Evolutionary conservation across 2,329 filamentous ascomycete species (phyloP), one percentile per base, ranked within the genome.

Genomic region (Hirsutella thompsonii): DNA sequence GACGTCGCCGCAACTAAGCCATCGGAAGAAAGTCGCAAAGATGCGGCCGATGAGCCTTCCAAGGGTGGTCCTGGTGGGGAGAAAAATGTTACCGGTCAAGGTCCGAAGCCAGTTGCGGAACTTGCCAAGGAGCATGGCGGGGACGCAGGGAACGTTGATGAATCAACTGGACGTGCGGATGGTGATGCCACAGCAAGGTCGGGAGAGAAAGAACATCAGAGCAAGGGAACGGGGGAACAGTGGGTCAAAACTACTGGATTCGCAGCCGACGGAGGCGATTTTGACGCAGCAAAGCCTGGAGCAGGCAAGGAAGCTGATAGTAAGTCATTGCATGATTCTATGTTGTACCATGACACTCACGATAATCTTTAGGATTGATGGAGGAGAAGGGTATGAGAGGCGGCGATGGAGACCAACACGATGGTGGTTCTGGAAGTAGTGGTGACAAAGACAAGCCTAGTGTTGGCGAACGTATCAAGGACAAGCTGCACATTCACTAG

Each of bases 281-380:
- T 83, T 52, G 80, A 83, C 50, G 77, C 74, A 4, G 62, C 69
- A 8, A 71, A 71, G 44, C 71, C 78, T 0, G 80, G 80, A 10
- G 81, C 81, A 10, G 79, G 77, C 3, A 62, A 59, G 29, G 81
- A 85, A 56, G 80, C 80, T 45, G 77, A 81, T 48, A 70, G 81
- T 80, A 58, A 61, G 70, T 66, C 8, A 16, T 14, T 6, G 14
- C n/a, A n/a, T n/a, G n/a, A n/a, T n/a, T n/a, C n/a, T n/a, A n/a
- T n/a, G n/a, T n/a, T n/a, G n/a, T n/a, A n/a, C n/a, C n/a, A n/a
- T n/a, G n/a, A n/a, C n/a, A n/a, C n/a, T n/a, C n/a, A n/a, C n/a
- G n/a, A n/a, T n/a, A n/a, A n/a, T n/a, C n/a, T n/a, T n/a, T 16
- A 61, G 58, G 58, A 2, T 48, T 62, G 16, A 44, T 61, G 52